Conservation (phyloP, 139 green algal species). For the Chlorella sp. region DNA sequence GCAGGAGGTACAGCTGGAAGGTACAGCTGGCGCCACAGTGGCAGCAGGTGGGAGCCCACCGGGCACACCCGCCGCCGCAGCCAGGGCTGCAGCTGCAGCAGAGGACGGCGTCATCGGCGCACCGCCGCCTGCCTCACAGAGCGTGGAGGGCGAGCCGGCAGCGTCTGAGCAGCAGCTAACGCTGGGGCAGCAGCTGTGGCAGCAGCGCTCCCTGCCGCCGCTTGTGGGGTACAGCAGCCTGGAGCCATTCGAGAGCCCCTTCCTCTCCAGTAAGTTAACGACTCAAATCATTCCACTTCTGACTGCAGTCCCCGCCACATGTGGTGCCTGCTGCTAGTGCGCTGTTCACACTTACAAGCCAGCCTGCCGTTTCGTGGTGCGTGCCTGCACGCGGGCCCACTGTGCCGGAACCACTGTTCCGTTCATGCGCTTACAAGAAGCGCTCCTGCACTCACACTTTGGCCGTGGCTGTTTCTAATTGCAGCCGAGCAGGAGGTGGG, state of each 20-base stretch:
- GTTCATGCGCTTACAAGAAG: not conserved
- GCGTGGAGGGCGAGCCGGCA: not conserved
- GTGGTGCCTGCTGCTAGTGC: not conserved
- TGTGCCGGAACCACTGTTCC: not conserved
- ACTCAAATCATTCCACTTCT: too few relatives aligned
- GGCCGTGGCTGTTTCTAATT: not conserved
- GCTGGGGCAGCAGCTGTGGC: conserved; percentile 9
- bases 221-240: conserved; percentile 7
- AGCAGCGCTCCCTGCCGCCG: conserved; percentile 29
- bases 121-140: not conserved
- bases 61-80: not conserved
- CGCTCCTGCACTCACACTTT: not conserved
- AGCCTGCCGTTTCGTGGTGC: too few relatives aligned
- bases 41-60: not conserved
- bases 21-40: not conserved
- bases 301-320: not conserved
- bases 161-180: not conserved
- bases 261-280: conserved; percentile 5
- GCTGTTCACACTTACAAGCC: not conserved
- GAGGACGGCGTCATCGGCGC: not conserved
- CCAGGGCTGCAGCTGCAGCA: not conserved
- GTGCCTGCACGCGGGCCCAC: too few relatives aligned
- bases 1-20: not conserved
- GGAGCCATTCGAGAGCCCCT: conserved; percentile 22
- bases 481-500: conserved; percentile 17